Percentiles rank a stretch among this genome's conserved stretches.
Conservation (phyloP, 2,329 filamentous ascomycete genomes). For the Alternaria angustiovoidea region DNA sequence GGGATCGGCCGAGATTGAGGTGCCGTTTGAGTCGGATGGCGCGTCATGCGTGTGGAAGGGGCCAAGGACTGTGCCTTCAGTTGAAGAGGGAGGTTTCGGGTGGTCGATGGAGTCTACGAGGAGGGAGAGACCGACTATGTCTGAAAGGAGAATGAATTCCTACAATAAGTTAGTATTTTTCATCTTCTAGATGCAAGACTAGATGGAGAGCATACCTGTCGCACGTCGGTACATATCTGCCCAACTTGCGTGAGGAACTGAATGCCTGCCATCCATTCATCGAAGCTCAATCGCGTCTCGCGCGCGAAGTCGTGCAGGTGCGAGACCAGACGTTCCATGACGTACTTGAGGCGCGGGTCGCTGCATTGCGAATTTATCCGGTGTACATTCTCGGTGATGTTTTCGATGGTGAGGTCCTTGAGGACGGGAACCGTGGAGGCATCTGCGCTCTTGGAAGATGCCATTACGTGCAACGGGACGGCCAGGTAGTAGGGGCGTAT, state of each 20-base stretch:
- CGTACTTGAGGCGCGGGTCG: constrained; percentile 72
- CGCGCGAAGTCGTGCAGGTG: constrained; percentile 85
- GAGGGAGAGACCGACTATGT: constrained; percentile 79
- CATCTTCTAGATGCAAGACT: not conserved
- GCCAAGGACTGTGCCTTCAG: constrained; percentile 81
- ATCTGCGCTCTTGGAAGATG: constrained; percentile 3
- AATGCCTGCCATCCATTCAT: constrained; percentile 80
- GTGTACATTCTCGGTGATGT: constrained; percentile 80
- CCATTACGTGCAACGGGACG: constrained; percentile 5
- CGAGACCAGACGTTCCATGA: constrained; percentile 76
- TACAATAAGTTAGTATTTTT: constrained; percentile 33
- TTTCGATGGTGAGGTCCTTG: constrained; percentile 78
- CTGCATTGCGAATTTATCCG: constrained; percentile 75
- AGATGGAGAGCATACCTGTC: constrained; percentile 62
- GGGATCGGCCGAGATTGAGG: constrained; percentile 71
- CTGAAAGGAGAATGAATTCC: constrained; percentile 85
- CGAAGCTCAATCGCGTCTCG: constrained; percentile 76
- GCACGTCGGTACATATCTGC: constrained; percentile 75
- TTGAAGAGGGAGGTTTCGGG: constrained; percentile 74
- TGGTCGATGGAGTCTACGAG: constrained; percentile 85
- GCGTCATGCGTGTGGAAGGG: constrained; percentile 87
- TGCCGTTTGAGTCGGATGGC: constrained; percentile 63
- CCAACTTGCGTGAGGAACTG: constrained; percentile 76
- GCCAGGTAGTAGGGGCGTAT: not conserved
- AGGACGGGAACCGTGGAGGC: constrained; percentile 22